phyloP scores from a whole-genome alignment of 176 grass and related monocot species.

The Elymus sibiricus region DNA sequence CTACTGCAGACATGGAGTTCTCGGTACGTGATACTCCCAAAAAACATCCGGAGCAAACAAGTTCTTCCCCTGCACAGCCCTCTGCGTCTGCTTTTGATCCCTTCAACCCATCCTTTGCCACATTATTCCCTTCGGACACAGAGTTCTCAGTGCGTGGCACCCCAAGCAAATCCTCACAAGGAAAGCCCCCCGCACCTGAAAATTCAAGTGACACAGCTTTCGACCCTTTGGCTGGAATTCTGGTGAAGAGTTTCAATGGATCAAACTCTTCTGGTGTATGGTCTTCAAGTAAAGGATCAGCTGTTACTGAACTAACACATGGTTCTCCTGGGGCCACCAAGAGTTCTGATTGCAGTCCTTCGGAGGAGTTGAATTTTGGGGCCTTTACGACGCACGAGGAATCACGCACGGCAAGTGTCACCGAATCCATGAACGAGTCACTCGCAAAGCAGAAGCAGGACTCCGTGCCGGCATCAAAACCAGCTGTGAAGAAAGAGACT shows the following conservation, averaged over 20 bases:
- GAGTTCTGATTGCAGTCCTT: constrained; percentile 16
- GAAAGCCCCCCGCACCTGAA: constrained; percentile 9
- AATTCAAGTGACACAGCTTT: constrained; percentile 17
- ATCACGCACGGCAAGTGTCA: constrained; percentile 8
- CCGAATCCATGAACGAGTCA: constrained; percentile 10
- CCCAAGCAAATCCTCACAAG: constrained; percentile 26
- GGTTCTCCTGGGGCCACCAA: neutral
- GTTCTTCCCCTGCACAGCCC: constrained; percentile 9
- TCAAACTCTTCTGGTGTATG: constrained; percentile 26
- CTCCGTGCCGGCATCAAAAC: constrained; percentile 22
- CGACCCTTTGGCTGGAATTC: constrained; percentile 40
- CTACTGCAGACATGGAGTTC: constrained; percentile 38
- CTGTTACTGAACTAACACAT: constrained; percentile 2
- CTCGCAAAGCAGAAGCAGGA: constrained; percentile 15
- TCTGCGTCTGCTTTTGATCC: constrained; percentile 24
- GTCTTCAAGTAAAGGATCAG: constrained; percentile 26
- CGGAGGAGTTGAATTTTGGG: constrained; percentile 36
- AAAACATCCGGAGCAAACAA: constrained; percentile 24
- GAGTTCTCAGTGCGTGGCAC: constrained; percentile 9
- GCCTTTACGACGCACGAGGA: constrained; percentile 25
- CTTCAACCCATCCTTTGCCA: constrained; percentile 21
- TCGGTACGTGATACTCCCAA: neutral
- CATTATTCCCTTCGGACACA: constrained; percentile 29
- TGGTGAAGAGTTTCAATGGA: constrained; percentile 18
- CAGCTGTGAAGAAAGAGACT: constrained; percentile 36